Conservation (phyloP, 495 filamentous ascomycete genomes). For the Penicillium longicatenatum region DNA sequence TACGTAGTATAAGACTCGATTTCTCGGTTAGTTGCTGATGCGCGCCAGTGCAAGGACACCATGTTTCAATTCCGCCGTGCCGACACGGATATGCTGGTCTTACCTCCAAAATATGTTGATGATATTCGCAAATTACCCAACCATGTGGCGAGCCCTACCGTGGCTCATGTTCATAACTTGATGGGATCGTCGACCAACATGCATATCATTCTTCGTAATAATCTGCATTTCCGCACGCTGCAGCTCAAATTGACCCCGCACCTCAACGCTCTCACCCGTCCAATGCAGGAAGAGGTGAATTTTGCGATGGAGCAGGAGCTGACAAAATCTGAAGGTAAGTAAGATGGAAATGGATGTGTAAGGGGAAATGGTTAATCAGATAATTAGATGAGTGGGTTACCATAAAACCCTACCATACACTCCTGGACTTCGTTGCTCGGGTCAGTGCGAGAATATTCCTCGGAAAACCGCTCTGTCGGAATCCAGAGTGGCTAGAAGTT, state of each 20-base stretch:
- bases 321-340: background rate
- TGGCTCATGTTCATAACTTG: constrained; percentile 3
- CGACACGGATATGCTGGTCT: background rate
- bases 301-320: constrained; percentile 1
- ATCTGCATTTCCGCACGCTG: background rate
- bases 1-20: too few species aligned
- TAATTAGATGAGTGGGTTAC: background rate
- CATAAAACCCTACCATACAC: background rate
- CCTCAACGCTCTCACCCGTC: background rate
- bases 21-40: too few species aligned
- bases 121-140: constrained; percentile 2
- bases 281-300: background rate
- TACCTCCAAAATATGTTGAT: constrained; percentile 4
- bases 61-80: constrained; percentile 4
- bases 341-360: too few species aligned
- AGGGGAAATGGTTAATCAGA: too few species aligned
- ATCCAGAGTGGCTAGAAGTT: constrained; percentile 2
- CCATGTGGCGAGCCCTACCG: background rate
- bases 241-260: background rate
- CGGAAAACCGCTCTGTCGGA: constrained; percentile 1
- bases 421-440: background rate
- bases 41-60: background rate
- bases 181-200: constrained; percentile 2
- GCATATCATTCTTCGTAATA: constrained; percentile 1
- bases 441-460: constrained; percentile 1